Base-by-base conservation (phyloP, 495 filamentous ascomycete species). In the Opeltia flavorubescens region DNA sequence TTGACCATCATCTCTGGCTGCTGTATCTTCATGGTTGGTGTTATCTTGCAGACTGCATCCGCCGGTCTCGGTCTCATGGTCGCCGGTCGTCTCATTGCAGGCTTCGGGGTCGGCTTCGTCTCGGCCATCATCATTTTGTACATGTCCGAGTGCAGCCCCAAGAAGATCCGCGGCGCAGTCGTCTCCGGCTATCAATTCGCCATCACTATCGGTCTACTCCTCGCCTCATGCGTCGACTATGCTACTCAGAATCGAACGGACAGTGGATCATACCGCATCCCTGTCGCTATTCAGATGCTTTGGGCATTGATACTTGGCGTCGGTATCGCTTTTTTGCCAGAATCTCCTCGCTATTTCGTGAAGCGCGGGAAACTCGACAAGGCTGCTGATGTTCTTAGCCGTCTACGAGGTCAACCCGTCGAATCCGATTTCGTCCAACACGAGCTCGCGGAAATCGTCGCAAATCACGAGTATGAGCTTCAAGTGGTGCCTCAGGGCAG, bases 71-170 rank as follows among this genome's bases (percentile, higher is more conserved):
- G 66, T 31, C 66, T 81, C 26, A 73, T 86, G 28, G 76, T 83
- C 3, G 75, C 72, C 25, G 83, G 83, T 57, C 79, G 83, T 69
- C 59, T 85, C 47, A 65, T 86, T 54, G 77, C 80, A 29, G 83
- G 83, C 50, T 63, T 84, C 47, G 83, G 83, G 62, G 75, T 86
- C 43, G 83, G 83, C 46, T 82, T 84, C 49, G 79, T 83, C 45
- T 83, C 78, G 1, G 79, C 82, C 49, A 75, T 84, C 56, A 74
- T 67, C 2, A 64, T 68, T 11, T 60, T 78, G 4, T 74, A 74
- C 55, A 62, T 72, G 30, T 65, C 68, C 0, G 69, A 72, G 43
- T 70, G 65, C 43, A 58, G 55, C 27, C 67, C 68, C 0, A 59
- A 63, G 3, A 52, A 60, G 18, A 65, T 62, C 21, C 62, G 69